Evolutionary conservation across 805 yeast genomes (phyloP).

Genomic region (Schizosaccharomyces lindneri): DNA sequence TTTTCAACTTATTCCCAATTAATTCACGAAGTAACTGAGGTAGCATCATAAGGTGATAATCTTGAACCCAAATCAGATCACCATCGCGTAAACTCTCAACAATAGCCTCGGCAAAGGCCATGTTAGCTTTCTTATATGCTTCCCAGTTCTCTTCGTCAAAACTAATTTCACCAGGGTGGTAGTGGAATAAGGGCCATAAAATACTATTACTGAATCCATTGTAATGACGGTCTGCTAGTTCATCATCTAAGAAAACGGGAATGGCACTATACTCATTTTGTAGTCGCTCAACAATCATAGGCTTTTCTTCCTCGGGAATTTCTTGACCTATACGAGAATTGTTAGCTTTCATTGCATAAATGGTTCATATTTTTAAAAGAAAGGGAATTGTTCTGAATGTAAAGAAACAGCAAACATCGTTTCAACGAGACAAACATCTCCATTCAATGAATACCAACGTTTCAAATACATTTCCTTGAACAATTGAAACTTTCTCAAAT

Average conservation of each 20-base stretch:
- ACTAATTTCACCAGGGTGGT: slow-evolving; percentile 97
- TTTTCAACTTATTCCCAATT: slow-evolving; percentile 21
- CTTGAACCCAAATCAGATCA: slow-evolving; percentile 93
- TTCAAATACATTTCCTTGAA: not conserved
- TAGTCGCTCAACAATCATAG: slow-evolving; percentile 41
- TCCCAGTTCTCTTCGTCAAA: slow-evolving; percentile 96
- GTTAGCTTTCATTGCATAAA: slow-evolving; percentile 2
- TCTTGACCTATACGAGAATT: slow-evolving; percentile 21
- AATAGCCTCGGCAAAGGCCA: slow-evolving; percentile 51
- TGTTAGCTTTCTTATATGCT: slow-evolving; percentile 83
- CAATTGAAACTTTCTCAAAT: not conserved
- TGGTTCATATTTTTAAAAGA: too few species aligned
- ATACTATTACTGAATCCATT: slow-evolving; percentile 89
- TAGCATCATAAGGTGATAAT: slow-evolving; percentile 82
- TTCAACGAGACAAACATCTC: not conserved
- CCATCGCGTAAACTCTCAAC: slow-evolving; percentile 47
- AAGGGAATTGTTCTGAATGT: not conserved
- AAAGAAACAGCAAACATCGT: not conserved
- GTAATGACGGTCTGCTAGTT: slow-evolving; percentile 82
- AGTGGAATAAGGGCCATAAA: slow-evolving; percentile 93
- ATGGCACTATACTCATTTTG: slow-evolving; percentile 60
- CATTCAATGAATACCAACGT: not conserved
- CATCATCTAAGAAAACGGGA: slow-evolving; percentile 71
- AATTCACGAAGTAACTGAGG: slow-evolving; percentile 65
- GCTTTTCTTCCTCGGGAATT: slow-evolving; percentile 53